Conservation (phyloP, 164 flowering plant species). For the Akebia trifoliata region DNA sequence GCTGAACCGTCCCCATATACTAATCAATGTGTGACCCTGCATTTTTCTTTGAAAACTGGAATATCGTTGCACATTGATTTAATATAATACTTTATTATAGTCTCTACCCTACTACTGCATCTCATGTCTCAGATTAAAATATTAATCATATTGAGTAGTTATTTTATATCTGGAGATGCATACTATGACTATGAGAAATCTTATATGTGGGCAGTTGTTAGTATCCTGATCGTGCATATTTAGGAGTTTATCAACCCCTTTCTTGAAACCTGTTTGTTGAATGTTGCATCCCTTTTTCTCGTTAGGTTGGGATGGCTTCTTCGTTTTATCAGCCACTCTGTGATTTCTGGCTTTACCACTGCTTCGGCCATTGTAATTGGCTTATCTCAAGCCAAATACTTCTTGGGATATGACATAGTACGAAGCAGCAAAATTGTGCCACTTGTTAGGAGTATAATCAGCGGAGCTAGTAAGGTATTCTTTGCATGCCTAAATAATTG, state of each 20-base stretch:
- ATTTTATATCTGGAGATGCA: neutral
- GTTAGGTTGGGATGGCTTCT: constrained; percentile 93
- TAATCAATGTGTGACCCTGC: no score
- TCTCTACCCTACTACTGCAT: no score
- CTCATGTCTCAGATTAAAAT: no score
- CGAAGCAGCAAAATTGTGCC: constrained; percentile 88
- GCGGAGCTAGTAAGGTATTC: constrained; percentile 66
- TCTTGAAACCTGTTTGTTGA: neutral
- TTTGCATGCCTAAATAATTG: constrained; percentile 2
- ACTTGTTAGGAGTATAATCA: constrained; percentile 64
- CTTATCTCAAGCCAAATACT: constrained; percentile 90
- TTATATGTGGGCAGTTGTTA: neutral
- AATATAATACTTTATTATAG: no score
- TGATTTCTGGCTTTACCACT: constrained; percentile 96
- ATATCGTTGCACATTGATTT: no score
- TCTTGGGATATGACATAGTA: constrained; percentile 75
- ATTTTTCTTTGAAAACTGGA: no score
- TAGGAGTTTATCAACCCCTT: neutral
- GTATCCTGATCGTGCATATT: neutral
- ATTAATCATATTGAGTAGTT: neutral
- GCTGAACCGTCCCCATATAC: no score
- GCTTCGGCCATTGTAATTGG: constrained; percentile 94
- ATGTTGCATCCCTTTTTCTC: neutral
- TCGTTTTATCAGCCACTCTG: constrained; percentile 95
- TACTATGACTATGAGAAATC: neutral